Conservation (phyloP, 2,329 filamentous ascomycete species). For the Trichothecium roseum region DNA sequence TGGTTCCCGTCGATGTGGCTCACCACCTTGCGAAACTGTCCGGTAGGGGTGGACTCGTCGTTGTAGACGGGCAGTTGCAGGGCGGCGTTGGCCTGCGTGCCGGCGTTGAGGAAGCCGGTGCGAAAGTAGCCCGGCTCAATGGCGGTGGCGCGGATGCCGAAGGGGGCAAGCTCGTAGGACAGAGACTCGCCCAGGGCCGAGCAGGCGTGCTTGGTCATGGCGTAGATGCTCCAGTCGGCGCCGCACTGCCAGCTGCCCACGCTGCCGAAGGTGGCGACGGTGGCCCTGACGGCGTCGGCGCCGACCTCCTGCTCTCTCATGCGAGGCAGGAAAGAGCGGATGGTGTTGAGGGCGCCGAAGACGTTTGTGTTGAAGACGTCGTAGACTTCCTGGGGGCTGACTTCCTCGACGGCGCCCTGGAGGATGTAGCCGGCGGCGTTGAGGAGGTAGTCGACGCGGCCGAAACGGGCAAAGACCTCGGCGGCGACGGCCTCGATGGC, state of each 20-base stretch:
- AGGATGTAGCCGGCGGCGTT: slow-evolving; percentile 37
- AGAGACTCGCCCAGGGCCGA: slow-evolving; percentile 34
- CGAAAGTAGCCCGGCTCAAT: slow-evolving; percentile 45
- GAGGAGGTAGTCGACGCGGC: slow-evolving; percentile 35
- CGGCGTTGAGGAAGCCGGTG: slow-evolving; percentile 33
- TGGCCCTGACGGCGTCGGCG: slow-evolving; percentile 12
- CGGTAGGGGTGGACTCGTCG: slow-evolving; percentile 17
- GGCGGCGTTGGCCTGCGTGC: slow-evolving; percentile 13
- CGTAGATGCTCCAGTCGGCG: slow-evolving; percentile 27
- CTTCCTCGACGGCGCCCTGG: slow-evolving; percentile 30
- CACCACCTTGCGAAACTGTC: slow-evolving; percentile 17
- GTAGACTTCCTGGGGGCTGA: slow-evolving; percentile 22
- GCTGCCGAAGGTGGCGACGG: slow-evolving; percentile 35
- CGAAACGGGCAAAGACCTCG: slow-evolving; percentile 18
- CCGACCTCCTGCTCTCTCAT: slow-evolving; percentile 25
- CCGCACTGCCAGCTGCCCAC: slow-evolving; percentile 31
- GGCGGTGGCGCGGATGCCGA: slow-evolving; percentile 29
- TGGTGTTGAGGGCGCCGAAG: slow-evolving; percentile 38
- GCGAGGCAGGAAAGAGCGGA: slow-evolving; percentile 34
- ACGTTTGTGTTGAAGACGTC: slow-evolving; percentile 41
- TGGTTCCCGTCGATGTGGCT: slow-evolving; percentile 33
- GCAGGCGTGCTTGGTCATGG: slow-evolving; percentile 34
- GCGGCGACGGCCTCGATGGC: slow-evolving; percentile 25
- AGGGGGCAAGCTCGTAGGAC: slow-evolving; percentile 29
- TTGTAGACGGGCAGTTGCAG: slow-evolving; percentile 22